Percentiles rank a stretch among this genome's conserved stretches.
Conservation (phyloP, 1,284 basidiomycete species). For the Papiliotrema fonsecae region DNA sequence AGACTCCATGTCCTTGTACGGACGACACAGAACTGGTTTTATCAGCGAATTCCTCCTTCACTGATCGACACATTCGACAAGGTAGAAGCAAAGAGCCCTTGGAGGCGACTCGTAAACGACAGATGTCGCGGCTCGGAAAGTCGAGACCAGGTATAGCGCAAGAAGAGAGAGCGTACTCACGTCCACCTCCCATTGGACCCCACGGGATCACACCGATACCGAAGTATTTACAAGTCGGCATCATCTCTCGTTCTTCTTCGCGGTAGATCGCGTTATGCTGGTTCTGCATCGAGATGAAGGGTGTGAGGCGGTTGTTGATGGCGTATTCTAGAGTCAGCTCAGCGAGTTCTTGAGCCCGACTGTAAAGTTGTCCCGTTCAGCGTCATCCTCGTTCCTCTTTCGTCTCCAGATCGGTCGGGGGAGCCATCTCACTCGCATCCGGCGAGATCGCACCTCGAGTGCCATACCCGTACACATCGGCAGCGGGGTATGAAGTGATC, state of each 20-base stretch:
- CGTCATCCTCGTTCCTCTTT: too few relatives aligned
- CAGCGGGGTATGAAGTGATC: too few relatives aligned
- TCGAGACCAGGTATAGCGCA: background rate
- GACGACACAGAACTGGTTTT: constrained; percentile 23
- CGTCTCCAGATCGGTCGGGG: too few relatives aligned
- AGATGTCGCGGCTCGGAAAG: background rate
- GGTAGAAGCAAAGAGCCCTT: too few relatives aligned
- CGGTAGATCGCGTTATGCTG: constrained; percentile 51
- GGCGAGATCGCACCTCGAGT: too few relatives aligned
- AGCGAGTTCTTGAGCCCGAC: too few relatives aligned
- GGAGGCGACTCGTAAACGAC: too few relatives aligned
- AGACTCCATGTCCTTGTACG: constrained; percentile 14
- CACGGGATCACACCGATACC: constrained; percentile 25
- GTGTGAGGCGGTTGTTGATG: constrained; percentile 54
- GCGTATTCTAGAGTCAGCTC: constrained; percentile 29
- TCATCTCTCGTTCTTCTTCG: constrained; percentile 65
- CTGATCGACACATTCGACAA: too few relatives aligned
- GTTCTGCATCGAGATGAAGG: constrained; percentile 67
- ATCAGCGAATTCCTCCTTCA: background rate
- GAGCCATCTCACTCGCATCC: too few relatives aligned
- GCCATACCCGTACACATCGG: too few relatives aligned
- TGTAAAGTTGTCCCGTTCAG: too few relatives aligned
- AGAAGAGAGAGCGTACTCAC: background rate
- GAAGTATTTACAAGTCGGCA: constrained; percentile 48
- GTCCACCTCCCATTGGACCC: background rate